Conservation (phyloP, 2,329 filamentous ascomycete genomes). For the Hymenoscyphus linearis region DNA sequence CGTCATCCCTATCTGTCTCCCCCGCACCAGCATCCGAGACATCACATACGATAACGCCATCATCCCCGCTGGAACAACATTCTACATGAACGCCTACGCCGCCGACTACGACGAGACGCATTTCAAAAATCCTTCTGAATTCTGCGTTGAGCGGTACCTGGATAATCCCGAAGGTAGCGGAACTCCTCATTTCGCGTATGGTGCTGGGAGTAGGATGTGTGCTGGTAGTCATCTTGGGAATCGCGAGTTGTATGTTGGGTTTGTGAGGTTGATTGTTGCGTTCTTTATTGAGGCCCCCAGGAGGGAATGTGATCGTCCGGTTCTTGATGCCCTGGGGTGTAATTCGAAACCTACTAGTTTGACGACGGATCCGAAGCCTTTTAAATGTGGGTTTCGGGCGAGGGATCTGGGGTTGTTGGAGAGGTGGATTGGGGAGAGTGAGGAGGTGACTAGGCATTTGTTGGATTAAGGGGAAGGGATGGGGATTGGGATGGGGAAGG, state of each 20-base stretch:
- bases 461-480: background rate
- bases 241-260: conserved; percentile 56
- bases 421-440: conserved; percentile 46
- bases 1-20: conserved; percentile 74
- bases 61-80: conserved; percentile 71
- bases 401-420: conserved; percentile 42
- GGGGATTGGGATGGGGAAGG: too few species aligned
- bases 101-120: conserved; percentile 67
- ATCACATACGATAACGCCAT: conserved; percentile 61
- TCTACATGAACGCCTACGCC: conserved; percentile 77
- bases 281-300: conserved; percentile 49
- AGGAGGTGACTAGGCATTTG: conserved; percentile 24
- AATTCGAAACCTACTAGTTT: conserved; percentile 52
- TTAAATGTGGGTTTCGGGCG: conserved; percentile 51
- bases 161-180: conserved; percentile 44
- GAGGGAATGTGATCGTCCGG: conserved; percentile 42
- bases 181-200: conserved; percentile 58
- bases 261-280: conserved; percentile 52
- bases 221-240: conserved; percentile 59
- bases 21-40: conserved; percentile 65
- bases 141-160: conserved; percentile 68
- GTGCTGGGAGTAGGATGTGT: conserved; percentile 59
- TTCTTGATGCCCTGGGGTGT: conserved; percentile 53
- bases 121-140: conserved; percentile 57
- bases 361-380: conserved; percentile 57